Percentiles rank a stretch among this genome's conserved stretches.
Conservation (phyloP, 768 basidiomycete genomes). For the Termitomyces sp. region DNA sequence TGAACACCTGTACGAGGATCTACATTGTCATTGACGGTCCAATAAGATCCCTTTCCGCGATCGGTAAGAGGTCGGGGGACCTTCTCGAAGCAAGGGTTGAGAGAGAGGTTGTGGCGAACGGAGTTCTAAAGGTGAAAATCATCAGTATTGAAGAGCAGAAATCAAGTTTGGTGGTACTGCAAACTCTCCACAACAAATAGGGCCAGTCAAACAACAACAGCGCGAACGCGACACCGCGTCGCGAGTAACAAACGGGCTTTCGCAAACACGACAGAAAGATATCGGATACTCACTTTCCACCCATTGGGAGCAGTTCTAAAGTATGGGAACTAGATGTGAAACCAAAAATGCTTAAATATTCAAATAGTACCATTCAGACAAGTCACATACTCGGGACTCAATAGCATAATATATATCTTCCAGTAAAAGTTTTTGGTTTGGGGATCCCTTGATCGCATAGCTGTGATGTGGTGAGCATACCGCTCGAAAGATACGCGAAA, state of each 20-base stretch:
- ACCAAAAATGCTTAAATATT: conserved; percentile 2
- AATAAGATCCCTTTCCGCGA: conserved; percentile 87
- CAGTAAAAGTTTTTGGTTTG: conserved; percentile 76
- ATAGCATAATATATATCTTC: conserved; percentile 93
- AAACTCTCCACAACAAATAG: conserved; percentile 52
- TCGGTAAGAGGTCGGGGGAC: conserved; percentile 88
- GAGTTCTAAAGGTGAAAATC: conserved; percentile 58
- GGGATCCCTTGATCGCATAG: conserved; percentile 89
- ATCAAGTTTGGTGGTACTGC: conserved; percentile 25
- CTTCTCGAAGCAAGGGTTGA: conserved; percentile 90
- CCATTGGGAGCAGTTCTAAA: conserved; percentile 82
- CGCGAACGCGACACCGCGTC: conserved; percentile 45
- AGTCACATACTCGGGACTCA: conserved; percentile 68
- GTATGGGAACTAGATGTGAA: conserved; percentile 66
- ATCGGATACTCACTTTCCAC: conserved; percentile 70
- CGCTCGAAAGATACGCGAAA: conserved; percentile 6
- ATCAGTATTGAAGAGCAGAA: conserved; percentile 20
- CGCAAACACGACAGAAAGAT: not conserved
- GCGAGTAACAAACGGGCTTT: conserved; percentile 6
- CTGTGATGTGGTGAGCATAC: conserved; percentile 30
- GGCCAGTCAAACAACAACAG: conserved; percentile 61
- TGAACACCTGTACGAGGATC: conserved; percentile 88
- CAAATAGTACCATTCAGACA: not conserved
- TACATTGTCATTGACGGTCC: conserved; percentile 89
- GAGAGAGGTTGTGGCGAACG: conserved; percentile 83